Base-by-base conservation (phyloP, 2,329 filamentous ascomycete genomes). In the Stachybotrys chartarum region DNA sequence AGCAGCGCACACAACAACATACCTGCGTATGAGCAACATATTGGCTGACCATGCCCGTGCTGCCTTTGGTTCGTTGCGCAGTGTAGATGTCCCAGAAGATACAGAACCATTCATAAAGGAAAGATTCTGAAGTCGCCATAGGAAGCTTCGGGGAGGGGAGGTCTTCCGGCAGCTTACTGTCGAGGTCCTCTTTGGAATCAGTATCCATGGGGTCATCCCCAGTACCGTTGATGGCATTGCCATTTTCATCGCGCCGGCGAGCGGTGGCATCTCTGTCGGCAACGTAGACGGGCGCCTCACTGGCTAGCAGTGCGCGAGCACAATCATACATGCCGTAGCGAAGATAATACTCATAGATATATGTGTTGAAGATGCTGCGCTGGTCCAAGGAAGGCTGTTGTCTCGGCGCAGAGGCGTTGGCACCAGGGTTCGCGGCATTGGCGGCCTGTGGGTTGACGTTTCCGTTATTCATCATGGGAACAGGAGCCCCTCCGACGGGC, bases 21-120 rank as follows among this genome's bases (percentile, higher is more conserved):
- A 95, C 92, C 81, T 95, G 89, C 59, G 87, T 91, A 67, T 95
- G 89, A 57, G 81, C 75, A 56, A 95, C 83, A 71, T 96, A 96
- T 75, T 89, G 85, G 59, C 81, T 81, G 50, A 90, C 86, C 57
- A 82, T 81, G 30, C 76, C 72, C 67, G 79, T 85, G 55, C 80
- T 80, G 54, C 82, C 83, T 70, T 85, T 86, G 65, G 80, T 83
- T 66, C 90, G 88, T 68, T 93, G 89, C 55, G 91, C 90, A 67
- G 85, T 85, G 72, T 89, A 95, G 63, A 97, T 91, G 66, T 99
- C 94, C 91, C 91, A 97, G 72, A 99, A 99, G 53, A 97, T 82
- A 67, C 87, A 90, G 77, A 95, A 99, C 94, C 94, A 99, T 66
- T 97, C 94, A 63, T 91, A 88, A n/a, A 99, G 78, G 66, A 99